Conservation (phyloP, 2,329 filamentous ascomycete species). For the Aspergillus hiratsukae region DNA sequence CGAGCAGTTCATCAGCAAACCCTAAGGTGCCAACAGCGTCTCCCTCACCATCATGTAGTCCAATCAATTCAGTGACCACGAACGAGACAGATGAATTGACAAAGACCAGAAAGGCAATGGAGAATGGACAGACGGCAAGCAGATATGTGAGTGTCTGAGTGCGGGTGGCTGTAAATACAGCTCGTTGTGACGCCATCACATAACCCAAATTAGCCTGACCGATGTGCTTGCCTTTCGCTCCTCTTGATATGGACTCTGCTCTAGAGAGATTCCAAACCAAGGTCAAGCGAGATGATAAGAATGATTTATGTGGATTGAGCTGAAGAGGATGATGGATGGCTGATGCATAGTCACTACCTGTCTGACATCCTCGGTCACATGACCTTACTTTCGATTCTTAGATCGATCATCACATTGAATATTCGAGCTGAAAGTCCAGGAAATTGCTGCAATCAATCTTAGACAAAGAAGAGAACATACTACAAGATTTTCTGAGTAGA, state of each 20-base stretch:
- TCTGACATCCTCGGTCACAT: background rate
- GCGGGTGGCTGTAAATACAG: slow-evolving; percentile 53
- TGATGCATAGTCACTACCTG: background rate
- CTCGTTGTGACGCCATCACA: slow-evolving; percentile 27
- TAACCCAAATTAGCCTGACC: background rate
- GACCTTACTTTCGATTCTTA: background rate
- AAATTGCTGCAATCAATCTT: background rate
- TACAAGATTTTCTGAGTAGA: background rate
- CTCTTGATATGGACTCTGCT: background rate
- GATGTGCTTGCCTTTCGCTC: background rate
- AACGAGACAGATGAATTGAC: slow-evolving; percentile 62
- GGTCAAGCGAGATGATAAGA: background rate
- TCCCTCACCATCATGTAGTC: slow-evolving; percentile 51
- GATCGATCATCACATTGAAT: background rate
- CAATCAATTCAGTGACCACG: slow-evolving; percentile 60
- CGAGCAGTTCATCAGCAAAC: slow-evolving; percentile 48
- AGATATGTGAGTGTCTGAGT: slow-evolving; percentile 58
- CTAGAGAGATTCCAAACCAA: background rate
- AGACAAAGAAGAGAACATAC: background rate
- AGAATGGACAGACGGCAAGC: slow-evolving; percentile 59
- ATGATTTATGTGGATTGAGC: background rate
- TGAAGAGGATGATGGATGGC: background rate
- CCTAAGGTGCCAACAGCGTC: slow-evolving; percentile 56
- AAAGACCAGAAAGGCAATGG: slow-evolving; percentile 63
- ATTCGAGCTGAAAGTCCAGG: background rate